Percentiles rank a stretch among this genome's conserved stretches.
phyloP scores from a whole-genome alignment of 495 filamentous ascomycete genomes.

The Chaetomium fimeti region DNA sequence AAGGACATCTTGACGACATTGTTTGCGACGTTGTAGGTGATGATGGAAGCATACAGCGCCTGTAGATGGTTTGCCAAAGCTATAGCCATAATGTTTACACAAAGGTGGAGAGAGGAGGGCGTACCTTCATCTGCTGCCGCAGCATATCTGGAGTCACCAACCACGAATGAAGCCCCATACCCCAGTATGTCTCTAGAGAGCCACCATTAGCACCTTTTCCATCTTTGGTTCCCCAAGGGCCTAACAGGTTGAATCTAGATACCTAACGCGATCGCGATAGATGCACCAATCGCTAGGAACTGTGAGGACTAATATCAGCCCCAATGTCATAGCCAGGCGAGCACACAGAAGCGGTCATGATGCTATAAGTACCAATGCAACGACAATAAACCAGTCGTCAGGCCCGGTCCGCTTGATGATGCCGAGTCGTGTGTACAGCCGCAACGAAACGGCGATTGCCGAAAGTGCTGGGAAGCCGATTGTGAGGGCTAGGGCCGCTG shows the following conservation, averaged over 20 bases:
- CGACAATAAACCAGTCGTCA: conserved; percentile 6
- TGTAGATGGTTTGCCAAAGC: not conserved
- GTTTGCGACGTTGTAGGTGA: not conserved
- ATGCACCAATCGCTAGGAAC: not conserved
- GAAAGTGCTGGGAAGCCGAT: not conserved
- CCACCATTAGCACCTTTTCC: not conserved
- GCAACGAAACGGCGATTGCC: not conserved
- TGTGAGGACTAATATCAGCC: not conserved
- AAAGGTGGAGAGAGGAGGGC: not conserved
- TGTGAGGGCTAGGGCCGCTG: not conserved
- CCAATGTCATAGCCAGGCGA: not conserved
- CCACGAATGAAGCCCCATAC: not conserved
- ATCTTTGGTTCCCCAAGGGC: not conserved
- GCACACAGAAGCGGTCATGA: not conserved
- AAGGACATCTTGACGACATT: conserved; percentile 5
- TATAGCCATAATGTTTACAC: not conserved
- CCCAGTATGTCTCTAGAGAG: not conserved
- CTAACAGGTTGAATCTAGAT: not conserved
- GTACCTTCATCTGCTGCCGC: conserved; percentile 9
- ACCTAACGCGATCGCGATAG: not conserved
- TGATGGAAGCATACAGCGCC: not conserved
- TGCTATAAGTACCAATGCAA: not conserved
- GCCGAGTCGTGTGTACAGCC: not conserved
- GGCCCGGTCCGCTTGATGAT: not conserved
- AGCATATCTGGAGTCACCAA: not conserved